phyloP scores from a whole-genome alignment of 2,329 filamentous ascomycete species.

The Xylariaceae sp. region DNA sequence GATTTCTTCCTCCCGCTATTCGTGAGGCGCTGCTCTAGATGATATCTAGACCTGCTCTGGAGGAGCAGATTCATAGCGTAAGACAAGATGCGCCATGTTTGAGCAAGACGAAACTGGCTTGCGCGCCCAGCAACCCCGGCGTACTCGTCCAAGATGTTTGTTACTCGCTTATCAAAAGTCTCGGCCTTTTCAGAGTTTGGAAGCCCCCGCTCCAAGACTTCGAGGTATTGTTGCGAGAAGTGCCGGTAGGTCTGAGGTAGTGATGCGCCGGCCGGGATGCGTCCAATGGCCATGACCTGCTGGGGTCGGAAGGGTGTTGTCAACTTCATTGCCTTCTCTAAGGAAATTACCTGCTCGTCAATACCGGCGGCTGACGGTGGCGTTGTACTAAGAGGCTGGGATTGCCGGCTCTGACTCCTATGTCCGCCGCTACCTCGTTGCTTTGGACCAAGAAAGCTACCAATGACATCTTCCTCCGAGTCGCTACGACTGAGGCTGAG shows the following conservation, averaged over 20 bases:
- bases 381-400: constrained; percentile 48
- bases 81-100: constrained; percentile 60
- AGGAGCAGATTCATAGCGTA: constrained; percentile 55
- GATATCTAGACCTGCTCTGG: constrained; percentile 52
- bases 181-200: constrained; percentile 36
- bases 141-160: constrained; percentile 51
- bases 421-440: constrained; percentile 39
- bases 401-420: constrained; percentile 41
- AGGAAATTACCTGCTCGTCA: constrained; percentile 43
- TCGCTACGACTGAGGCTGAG: constrained; percentile 58
- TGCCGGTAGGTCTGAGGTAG: constrained; percentile 53
- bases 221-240: constrained; percentile 53
- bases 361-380: constrained; percentile 44
- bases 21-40: constrained; percentile 47
- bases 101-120: constrained; percentile 56
- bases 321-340: constrained; percentile 56
- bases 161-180: constrained; percentile 45
- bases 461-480: constrained; percentile 61
- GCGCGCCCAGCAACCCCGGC: constrained; percentile 54
- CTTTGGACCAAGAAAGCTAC: constrained; percentile 53
- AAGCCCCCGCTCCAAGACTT: constrained; percentile 48
- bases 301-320: constrained; percentile 56
- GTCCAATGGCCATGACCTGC: constrained; percentile 61
- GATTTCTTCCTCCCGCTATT: constrained; percentile 22
- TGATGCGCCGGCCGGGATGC: constrained; percentile 48